Conservation (phyloP, 2,329 filamentous ascomycete species). For the Claviceps pusilla region DNA sequence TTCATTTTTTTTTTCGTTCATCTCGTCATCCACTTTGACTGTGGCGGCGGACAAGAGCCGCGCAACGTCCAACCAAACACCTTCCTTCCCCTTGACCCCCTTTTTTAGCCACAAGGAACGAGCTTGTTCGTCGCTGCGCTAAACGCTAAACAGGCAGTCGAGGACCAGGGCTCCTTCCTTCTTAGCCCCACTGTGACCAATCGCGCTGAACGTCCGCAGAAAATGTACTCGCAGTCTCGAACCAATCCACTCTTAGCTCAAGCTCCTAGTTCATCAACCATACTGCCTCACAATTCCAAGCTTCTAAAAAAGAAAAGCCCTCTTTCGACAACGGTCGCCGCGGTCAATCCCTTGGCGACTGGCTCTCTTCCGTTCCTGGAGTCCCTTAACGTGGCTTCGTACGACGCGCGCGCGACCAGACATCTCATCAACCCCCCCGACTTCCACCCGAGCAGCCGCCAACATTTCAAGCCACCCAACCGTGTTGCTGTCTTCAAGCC, state of each 20-base stretch:
- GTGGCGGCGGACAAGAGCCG: neutral
- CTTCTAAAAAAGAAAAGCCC: too few species aligned
- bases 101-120: too few species aligned
- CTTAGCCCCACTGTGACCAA: neutral
- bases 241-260: neutral
- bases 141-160: neutral
- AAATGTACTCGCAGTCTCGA: too few species aligned
- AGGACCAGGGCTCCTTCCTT: neutral
- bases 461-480: neutral
- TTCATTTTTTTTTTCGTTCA: too few species aligned
- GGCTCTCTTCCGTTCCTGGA: too few species aligned
- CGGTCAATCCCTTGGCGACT: too few species aligned
- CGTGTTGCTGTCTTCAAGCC: neutral
- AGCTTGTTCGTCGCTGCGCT: neutral
- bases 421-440: neutral
- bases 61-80: neutral
- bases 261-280: neutral
- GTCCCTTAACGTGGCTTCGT: too few species aligned
- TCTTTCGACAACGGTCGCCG: too few species aligned
- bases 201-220: neutral
- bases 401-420: neutral
- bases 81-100: too few species aligned
- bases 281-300: too few species aligned
- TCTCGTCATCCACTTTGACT: neutral
- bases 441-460: neutral